These are phyloP conservation scores for Pythium sukuiense DNA, from an alignment of 352 stramenopile species.

Conservation along the genomic window DNA sequence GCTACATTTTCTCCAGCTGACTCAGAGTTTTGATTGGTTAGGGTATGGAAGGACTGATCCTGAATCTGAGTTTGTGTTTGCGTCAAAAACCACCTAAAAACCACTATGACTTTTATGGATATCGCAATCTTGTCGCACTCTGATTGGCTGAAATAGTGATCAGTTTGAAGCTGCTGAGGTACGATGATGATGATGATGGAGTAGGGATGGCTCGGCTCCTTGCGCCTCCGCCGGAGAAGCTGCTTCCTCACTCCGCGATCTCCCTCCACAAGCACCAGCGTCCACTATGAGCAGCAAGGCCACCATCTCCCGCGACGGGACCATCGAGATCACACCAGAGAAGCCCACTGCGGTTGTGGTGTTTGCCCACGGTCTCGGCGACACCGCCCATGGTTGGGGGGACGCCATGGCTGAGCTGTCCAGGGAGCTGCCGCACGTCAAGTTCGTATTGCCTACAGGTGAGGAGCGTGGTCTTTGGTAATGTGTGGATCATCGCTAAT, in stretches of 20 bases:
- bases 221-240: too few species aligned
- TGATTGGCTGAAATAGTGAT: neutral
- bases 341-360: constrained; percentile 42
- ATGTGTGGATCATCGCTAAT: neutral
- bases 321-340: constrained; percentile 34
- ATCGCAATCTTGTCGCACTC: neutral
- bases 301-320: constrained; percentile 27
- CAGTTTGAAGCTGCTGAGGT: too few species aligned
- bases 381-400: constrained; percentile 88
- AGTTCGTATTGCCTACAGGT: constrained; percentile 79
- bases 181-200: too few species aligned
- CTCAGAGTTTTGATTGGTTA: too few species aligned
- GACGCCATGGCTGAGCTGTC: constrained; percentile 60
- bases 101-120: neutral
- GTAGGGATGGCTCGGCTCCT: too few species aligned
- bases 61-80: neutral
- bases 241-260: too few species aligned
- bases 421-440: constrained; percentile 63
- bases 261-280: too few species aligned
- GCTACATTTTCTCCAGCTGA: too few species aligned
- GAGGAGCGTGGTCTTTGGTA: neutral
- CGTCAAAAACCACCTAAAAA: neutral
- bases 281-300: constrained; percentile 25
- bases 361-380: constrained; percentile 91
- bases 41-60: too few species aligned